A percentile compares a stretch with the other conserved stretches of the same genome.
phyloP scores from a whole-genome alignment of 176 grass and related monocot genomes.

The Oryza meridionalis region DNA sequence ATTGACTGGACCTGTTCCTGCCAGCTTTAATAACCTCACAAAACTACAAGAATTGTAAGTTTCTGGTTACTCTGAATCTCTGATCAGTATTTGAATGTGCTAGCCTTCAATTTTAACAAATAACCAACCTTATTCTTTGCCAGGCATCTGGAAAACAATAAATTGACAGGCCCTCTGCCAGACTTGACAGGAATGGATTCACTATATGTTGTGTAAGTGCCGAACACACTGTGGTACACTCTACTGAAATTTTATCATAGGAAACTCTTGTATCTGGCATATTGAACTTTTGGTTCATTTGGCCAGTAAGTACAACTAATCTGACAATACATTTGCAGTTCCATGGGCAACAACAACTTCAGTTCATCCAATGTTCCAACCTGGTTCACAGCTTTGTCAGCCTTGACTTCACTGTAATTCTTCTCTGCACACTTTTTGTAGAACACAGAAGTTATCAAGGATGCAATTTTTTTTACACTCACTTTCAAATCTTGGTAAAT shows the following conservation, averaged over 20 bases:
- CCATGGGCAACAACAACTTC: slow-evolving; percentile 85
- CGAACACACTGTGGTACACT: not conserved
- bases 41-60: slow-evolving; percentile 78
- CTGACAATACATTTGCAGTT: not conserved
- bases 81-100: not conserved
- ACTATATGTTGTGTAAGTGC: slow-evolving; percentile 80
- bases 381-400: slow-evolving; percentile 73
- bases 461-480: not conserved
- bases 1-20: slow-evolving; percentile 63
- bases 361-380: slow-evolving; percentile 58
- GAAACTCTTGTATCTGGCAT: not conserved
- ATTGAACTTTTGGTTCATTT: not conserved
- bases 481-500: not conserved
- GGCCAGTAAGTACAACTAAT: not conserved
- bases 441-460: not conserved
- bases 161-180: slow-evolving; percentile 63
- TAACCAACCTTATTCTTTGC: slow-evolving; percentile 12
- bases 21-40: slow-evolving; percentile 73
- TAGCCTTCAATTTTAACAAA: not conserved
- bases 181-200: slow-evolving; percentile 67
- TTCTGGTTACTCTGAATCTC: not conserved
- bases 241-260: not conserved
- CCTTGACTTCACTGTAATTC: slow-evolving; percentile 73
- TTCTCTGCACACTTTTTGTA: not conserved
- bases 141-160: slow-evolving; percentile 73